phyloP scores from a whole-genome alignment of 148 eudicot species.

The Rhododendron henanense region DNA sequence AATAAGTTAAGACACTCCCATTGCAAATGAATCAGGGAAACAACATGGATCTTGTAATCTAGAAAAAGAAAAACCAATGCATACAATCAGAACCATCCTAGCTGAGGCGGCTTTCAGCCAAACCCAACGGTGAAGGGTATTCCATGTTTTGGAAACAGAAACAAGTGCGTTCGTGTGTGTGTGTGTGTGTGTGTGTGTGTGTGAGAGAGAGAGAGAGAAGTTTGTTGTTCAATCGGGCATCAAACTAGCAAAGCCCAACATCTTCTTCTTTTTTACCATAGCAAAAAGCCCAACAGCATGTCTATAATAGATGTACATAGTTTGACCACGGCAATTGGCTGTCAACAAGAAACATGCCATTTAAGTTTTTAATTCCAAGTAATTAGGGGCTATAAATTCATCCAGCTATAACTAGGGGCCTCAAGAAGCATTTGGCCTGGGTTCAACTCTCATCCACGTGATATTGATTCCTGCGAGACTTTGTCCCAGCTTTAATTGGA shows the following conservation, averaged over 20 bases:
- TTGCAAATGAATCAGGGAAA: conserved; percentile 2
- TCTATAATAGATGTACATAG: not conserved
- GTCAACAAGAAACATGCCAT: not conserved
- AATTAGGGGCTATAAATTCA: not conserved
- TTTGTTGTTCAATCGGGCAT: not conserved
- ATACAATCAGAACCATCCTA: not conserved
- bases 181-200: no score
- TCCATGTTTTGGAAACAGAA: not conserved
- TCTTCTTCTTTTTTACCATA: not conserved
- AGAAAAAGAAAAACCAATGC: not conserved
- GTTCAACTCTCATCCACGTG: not conserved
- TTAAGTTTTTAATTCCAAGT: not conserved
- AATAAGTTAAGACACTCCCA: not conserved
- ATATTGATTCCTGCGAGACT: not conserved
- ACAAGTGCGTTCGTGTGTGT: not conserved
- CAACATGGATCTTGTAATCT: not conserved
- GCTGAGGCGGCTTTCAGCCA: not conserved
- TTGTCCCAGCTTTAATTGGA: not conserved
- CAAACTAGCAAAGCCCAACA: not conserved
- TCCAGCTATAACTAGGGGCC: not conserved
- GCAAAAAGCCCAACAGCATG: not conserved
- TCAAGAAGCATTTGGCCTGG: not conserved
- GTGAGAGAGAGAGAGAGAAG: not conserved
- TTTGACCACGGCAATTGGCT: not conserved
- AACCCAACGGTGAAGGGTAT: not conserved